Base-by-base conservation (phyloP, 1,284 basidiomycete species). In the Ganoderma lucidum region DNA sequence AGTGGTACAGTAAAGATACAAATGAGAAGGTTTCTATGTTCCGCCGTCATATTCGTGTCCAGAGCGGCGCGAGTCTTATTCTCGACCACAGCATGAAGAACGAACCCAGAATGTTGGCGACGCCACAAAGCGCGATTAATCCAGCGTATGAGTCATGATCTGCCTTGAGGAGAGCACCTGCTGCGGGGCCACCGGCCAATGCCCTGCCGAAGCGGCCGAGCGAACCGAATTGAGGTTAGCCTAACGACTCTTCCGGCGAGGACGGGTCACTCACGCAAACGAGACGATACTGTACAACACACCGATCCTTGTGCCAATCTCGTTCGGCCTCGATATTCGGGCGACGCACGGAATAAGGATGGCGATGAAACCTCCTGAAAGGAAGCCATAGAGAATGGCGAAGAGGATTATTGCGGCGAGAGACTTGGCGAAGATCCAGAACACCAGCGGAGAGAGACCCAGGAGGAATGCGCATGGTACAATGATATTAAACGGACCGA, bases 261-360 rank as follows among this genome's bases (percentile, higher is more conserved):
- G 12, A n/a, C 17, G 42, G 30, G 15, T 60, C n/a, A 88, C 90
- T 83, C 76, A 91, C 90, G 89, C 88, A 51, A 91, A 82, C 0
- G 90, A 88, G 23, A 90, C 85, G 15, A 89, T 78, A 30, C 82
- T 88, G 73, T 91, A 91, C 65, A 91, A 72, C 65, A 86, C 78
- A 23, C 90, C 90, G 58, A 91, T 87, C 48, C 87, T 82, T 19
- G 83, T 82, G 6, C 90, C 90, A 63, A 91, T 85, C 72, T 86
- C 84, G 8, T 79, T 73, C 28, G 84, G 80, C 37, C 88, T 83
- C 28, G 65, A 90, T 65, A 75, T 83, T 77, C 82, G 74, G 44
- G 79, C 71, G 74, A 79, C 70, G 68, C 76, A 78, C n/a, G 76
- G 77, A 62, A 75, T 74, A 66, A 78, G 58, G 61, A 75, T 65